Evolutionary conservation across 2,329 filamentous ascomycete species (phyloP).

Genomic region (Botryotinia globosa): DNA sequence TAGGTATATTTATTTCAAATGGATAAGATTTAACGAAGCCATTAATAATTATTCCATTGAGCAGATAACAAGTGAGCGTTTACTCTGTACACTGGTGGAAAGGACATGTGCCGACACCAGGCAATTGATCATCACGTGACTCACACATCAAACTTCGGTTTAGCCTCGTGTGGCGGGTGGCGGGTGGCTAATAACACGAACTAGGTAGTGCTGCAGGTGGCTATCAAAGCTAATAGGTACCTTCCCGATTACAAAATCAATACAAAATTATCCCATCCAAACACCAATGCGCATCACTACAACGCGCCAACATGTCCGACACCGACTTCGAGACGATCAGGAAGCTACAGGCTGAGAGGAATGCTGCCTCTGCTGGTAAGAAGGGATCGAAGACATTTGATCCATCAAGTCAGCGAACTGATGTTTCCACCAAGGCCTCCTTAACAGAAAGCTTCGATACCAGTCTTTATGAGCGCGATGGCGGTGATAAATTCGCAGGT

Average conservation of each 20-base stretch:
- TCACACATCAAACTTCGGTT: background rate
- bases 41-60: background rate
- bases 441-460: constrained; percentile 87
- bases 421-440: constrained; percentile 84
- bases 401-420: constrained; percentile 73
- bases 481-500: constrained; percentile 77
- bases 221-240: constrained; percentile 17
- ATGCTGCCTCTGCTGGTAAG: constrained; percentile 72
- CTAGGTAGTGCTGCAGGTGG: constrained; percentile 20
- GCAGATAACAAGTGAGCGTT: background rate
- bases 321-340: constrained; percentile 85
- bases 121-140: background rate
- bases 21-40: background rate
- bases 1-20: background rate
- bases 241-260: constrained; percentile 10
- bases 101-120: background rate
- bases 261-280: constrained; percentile 19
- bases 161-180: constrained; percentile 15
- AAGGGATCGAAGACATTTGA: constrained; percentile 81
- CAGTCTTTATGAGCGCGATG: constrained; percentile 78
- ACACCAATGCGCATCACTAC: constrained; percentile 17
- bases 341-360: constrained; percentile 89
- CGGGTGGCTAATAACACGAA: constrained; percentile 6
- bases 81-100: background rate
- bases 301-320: constrained; percentile 55